Evolutionary conservation across 176 grass and related monocot species (phyloP), one percentile per base, ranked within the genome.

Genomic region (Urochloa ruziziensis): DNA sequence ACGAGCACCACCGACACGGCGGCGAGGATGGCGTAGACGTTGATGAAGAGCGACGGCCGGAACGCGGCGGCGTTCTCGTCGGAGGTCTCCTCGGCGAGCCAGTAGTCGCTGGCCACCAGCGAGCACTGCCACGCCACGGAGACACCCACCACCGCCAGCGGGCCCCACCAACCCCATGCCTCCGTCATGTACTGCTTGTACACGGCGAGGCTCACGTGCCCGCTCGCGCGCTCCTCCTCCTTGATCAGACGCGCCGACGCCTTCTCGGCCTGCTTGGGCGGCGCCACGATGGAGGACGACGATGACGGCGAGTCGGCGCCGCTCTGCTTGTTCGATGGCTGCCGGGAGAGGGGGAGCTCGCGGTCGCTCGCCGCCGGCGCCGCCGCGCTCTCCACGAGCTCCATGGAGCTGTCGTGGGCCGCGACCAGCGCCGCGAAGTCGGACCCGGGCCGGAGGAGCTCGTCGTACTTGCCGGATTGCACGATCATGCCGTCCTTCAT

Each of bases 361-460:
- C 34, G 25, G 19, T 76, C 62, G 14, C 16, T 33, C n/a, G 29
- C 56, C 10, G 75, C 79, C 23, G 68, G n/a, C n/a, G n/a, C n/a
- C 78, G 63, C 78, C 34, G 87, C 89, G 70, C 85, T 79, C 43
- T 99, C 96, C 19, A 99, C 93, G 24, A 94, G 91, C 52, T 99
- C 96, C 96, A 99, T 99, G 27, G 96, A 96, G 83, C 91, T 96
- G 68, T 99, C 89, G 78, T 96, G 96, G 44, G 93, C 93, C 6
- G 87, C 96, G 0, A 96, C 93, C 10, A 99, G 93, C 5, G 85
- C 85, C 13, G 91, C 93, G 8, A 99, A 99, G 67, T 99, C 91
- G 0, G 91, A 65, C 19, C 87, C 91, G 3, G 64, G 2, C 32
- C 83, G 17, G 29, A 99, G 87, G 54, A 99, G 80, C 62, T 96